phyloP scores from a whole-genome alignment of 1,284 basidiomycete species.

The Trichosporon sp. region DNA sequence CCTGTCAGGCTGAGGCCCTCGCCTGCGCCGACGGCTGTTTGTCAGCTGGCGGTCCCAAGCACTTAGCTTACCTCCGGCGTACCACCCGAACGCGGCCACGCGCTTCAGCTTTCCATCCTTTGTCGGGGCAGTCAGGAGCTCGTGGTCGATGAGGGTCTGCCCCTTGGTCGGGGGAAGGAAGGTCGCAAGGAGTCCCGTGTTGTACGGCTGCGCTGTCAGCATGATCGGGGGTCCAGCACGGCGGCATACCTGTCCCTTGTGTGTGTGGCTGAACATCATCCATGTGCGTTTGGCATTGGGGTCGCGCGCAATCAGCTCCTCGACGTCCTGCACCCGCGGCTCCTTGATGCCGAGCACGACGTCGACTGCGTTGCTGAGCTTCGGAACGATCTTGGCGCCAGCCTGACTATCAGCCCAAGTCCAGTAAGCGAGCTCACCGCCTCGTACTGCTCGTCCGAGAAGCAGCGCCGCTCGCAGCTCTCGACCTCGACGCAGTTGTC shows the following conservation, averaged over 20 bases:
- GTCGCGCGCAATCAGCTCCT: conserved; percentile 21
- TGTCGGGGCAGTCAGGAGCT: conserved; percentile 60
- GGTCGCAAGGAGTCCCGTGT: conserved; percentile 67
- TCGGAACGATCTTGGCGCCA: conserved; percentile 63
- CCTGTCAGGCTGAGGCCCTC: conserved; percentile 75
- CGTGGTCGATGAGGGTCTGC: conserved; percentile 73
- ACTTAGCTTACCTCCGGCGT: conserved; percentile 66
- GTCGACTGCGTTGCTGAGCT: conserved; percentile 60
- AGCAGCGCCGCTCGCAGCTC: conserved; percentile 67
- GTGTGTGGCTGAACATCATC: conserved; percentile 85
- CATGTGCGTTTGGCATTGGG: conserved; percentile 33
- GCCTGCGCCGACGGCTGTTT: conserved; percentile 57
- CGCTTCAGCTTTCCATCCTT: conserved; percentile 58
- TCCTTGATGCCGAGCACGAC: conserved; percentile 85
- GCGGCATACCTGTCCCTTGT: conserved; percentile 56
- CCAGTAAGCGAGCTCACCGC: conserved; percentile 54
- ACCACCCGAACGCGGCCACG: conserved; percentile 83
- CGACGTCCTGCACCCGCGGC: conserved; percentile 62
- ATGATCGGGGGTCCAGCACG: neutral
- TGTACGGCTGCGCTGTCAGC: conserved; percentile 64
- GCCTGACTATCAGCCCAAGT: conserved; percentile 54
- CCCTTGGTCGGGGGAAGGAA: conserved; percentile 54
- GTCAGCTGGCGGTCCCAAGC: neutral
- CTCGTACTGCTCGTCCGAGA: conserved; percentile 60
- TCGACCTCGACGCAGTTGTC: conserved; percentile 42